Conservation (phyloP, 768 basidiomycete species). For the Lactarius vividus region DNA sequence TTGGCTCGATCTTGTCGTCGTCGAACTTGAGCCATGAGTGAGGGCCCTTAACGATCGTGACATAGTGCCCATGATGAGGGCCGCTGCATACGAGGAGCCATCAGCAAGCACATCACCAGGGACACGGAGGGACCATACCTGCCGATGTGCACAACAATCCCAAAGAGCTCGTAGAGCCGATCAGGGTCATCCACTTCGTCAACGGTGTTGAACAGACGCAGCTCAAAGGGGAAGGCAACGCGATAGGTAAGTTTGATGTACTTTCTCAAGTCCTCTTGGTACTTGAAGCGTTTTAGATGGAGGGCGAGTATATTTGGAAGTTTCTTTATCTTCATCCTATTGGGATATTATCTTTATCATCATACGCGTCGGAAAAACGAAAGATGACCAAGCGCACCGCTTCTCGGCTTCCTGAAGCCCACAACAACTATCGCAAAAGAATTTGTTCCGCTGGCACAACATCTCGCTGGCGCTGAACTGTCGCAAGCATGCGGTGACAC, state of each 20-base stretch:
- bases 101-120: constrained; percentile 2
- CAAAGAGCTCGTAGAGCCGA: constrained; percentile 89
- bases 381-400: constrained; percentile 51
- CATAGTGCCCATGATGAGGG: constrained; percentile 98
- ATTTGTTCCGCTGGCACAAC: constrained; percentile 97
- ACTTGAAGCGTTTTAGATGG: constrained; percentile 98
- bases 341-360: neutral
- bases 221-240: constrained; percentile 92
- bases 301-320: constrained; percentile 93
- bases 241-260: constrained; percentile 97
- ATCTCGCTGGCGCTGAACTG: constrained; percentile 98
- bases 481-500: constrained; percentile 91
- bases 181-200: constrained; percentile 92
- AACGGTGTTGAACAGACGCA: constrained; percentile 94
- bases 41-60: constrained; percentile 86
- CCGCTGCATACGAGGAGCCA: constrained; percentile 52
- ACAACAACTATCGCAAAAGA: constrained; percentile 96
- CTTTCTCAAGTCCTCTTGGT: constrained; percentile 85
- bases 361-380: constrained; percentile 19
- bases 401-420: constrained; percentile 98
- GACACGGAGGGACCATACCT: constrained; percentile 53
- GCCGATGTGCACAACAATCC: constrained; percentile 99
- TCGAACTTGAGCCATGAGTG: constrained; percentile 90
- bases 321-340: constrained; percentile 98
- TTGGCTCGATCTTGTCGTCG: constrained; percentile 86